These are phyloP conservation scores for Corchorus capsularis DNA, from an alignment of 345 rosid species.

Conservation along the genomic window DNA sequence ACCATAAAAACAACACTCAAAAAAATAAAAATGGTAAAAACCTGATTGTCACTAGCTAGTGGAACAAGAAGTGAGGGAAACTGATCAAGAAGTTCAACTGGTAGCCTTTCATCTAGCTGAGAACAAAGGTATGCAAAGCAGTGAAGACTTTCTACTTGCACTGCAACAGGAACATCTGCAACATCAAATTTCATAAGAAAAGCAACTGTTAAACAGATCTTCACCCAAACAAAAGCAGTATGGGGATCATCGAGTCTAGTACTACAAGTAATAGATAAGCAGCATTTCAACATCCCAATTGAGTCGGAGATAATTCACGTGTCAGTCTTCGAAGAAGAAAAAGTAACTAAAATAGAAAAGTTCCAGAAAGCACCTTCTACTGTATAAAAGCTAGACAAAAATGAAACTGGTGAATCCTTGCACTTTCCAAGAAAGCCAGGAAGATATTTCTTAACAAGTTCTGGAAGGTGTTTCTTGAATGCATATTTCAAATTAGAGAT, in stretches of 20 bases:
- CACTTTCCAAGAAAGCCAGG: conserved; percentile 56
- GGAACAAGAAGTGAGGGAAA: conserved; percentile 80
- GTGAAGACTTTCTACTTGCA: conserved; percentile 76
- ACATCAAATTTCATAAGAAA: conserved; percentile 28
- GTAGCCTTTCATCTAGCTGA: conserved; percentile 51
- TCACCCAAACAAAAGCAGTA: not conserved
- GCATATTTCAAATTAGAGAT: conserved; percentile 50
- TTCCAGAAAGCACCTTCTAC: conserved; percentile 57
- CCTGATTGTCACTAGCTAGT: conserved; percentile 72
- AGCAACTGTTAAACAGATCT: not conserved
- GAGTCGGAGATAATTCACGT: not conserved
- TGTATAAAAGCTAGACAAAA: conserved; percentile 60
- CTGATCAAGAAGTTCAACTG: conserved; percentile 60
- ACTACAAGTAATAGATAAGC: not conserved
- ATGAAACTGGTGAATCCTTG: conserved; percentile 62
- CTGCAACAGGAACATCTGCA: conserved; percentile 61
- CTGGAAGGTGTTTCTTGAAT: conserved; percentile 59
- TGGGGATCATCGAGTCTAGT: not conserved
- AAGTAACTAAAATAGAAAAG: conserved; percentile 9
- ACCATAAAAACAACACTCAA: not conserved
- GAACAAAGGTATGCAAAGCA: conserved; percentile 69
- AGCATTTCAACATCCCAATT: not conserved
- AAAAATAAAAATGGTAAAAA: conserved; percentile 19
- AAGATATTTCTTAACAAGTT: conserved; percentile 50
- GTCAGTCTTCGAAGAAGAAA: not conserved